These are phyloP conservation scores for Candida stauntonica DNA, from an alignment of 805 yeast species.

Conservation along the genomic window DNA sequence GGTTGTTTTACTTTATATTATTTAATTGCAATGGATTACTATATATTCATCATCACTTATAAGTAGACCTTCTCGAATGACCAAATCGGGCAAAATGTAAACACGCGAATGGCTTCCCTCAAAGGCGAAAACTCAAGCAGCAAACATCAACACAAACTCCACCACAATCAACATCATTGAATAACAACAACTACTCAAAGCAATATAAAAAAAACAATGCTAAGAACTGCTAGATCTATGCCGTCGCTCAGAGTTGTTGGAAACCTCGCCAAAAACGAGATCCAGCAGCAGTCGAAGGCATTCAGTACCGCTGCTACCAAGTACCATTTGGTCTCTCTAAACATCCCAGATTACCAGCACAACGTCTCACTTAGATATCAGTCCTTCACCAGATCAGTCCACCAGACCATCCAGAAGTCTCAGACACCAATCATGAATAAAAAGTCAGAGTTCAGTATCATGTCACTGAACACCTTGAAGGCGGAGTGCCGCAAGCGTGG, in stretches of 20 bases:
- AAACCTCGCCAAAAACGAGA: slow-evolving; percentile 9
- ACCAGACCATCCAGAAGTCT: slow-evolving; percentile 26
- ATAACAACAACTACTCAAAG: too few relatives aligned
- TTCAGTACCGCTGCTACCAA: slow-evolving; percentile 13
- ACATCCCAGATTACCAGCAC: slow-evolving; percentile 21
- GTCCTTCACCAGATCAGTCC: slow-evolving; percentile 25
- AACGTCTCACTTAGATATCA: slow-evolving; percentile 8
- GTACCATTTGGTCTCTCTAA: slow-evolving; percentile 20
- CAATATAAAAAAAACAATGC: too few relatives aligned
- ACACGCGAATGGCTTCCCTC: neutral
- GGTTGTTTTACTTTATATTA: neutral
- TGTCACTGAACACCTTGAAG: slow-evolving; percentile 53
- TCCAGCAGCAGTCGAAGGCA: slow-evolving; percentile 10
- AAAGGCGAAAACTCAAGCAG: neutral
- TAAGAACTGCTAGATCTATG: slow-evolving; percentile 28
- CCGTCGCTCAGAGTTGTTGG: slow-evolving; percentile 23
- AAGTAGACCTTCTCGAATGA: too few relatives aligned
- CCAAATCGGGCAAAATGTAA: neutral
- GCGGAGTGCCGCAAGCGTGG: slow-evolving; percentile 58
- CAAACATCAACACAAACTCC: neutral
- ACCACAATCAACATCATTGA: too few relatives aligned
- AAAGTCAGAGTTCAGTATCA: slow-evolving; percentile 28
- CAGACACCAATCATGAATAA: slow-evolving; percentile 25
- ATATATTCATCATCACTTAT: too few relatives aligned
- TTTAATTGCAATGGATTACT: too few relatives aligned